Evolutionary conservation across 129 eudicot genomes (phyloP).

Genomic region (Solidago caesia): DNA sequence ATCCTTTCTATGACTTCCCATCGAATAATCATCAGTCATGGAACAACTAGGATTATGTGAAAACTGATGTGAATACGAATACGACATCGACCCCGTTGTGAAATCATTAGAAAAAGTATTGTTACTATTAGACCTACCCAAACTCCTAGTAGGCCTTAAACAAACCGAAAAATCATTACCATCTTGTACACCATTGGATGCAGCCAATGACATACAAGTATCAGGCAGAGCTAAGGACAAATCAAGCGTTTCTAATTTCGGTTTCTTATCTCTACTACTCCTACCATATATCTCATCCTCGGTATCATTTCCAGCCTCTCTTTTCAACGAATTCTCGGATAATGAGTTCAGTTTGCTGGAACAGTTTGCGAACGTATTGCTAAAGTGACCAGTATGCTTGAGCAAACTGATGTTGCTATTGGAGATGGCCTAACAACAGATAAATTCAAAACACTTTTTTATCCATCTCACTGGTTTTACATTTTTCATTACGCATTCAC

Average conservation of each 20-base stretch:
- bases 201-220: slow-evolving; percentile 67
- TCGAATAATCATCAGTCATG: slow-evolving; percentile 62
- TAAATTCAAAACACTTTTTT: too few species aligned
- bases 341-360: too few species aligned
- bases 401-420: too few species aligned
- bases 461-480: too few species aligned
- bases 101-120: slow-evolving; percentile 74
- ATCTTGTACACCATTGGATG: slow-evolving; percentile 52
- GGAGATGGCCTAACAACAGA: too few species aligned
- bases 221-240: slow-evolving; percentile 78
- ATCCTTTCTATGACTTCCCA: slow-evolving; percentile 72
- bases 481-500: too few species aligned
- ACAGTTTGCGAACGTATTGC: too few species aligned
- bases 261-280: slow-evolving; percentile 68
- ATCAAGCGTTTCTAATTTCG: slow-evolving; percentile 73
- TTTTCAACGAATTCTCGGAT: slow-evolving; percentile 51
- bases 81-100: slow-evolving; percentile 62
- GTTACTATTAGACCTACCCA: slow-evolving; percentile 37
- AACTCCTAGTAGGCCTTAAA: slow-evolving; percentile 56
- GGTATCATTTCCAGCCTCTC: slow-evolving; percentile 46
- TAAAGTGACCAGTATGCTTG: too few species aligned
- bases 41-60: slow-evolving; percentile 95
- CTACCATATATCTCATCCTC: slow-evolving; percentile 34
- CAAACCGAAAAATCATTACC: slow-evolving; percentile 48
- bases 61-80: slow-evolving; percentile 69